Base-by-base conservation (phyloP, 176 grass and related monocot species). In the Carex littledalei region DNA sequence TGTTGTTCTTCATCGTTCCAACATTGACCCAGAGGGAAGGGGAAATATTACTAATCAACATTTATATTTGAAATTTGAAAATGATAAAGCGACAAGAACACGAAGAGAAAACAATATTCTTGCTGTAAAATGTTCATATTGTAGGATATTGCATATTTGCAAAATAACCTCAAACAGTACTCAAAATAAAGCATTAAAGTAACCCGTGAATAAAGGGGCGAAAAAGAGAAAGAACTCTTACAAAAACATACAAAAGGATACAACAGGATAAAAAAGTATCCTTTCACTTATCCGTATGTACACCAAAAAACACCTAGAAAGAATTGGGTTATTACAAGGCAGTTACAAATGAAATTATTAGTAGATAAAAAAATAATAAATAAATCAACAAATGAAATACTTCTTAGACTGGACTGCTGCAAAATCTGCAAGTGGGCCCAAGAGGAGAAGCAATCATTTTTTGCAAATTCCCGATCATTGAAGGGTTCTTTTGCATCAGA, bases 201-300 rank as follows among this genome's bases (percentile, higher is more conserved):
- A 77, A 77, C n/a, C 20, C 22, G 12, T 39, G 22, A 9, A 57
- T 34, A 57, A 55, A 21, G 60, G 6, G 5, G 7, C 8, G 54
- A 31, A 78, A 56, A 17, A 31, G 43, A 9, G 60, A 59, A 2
- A 60, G 57, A n/a, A 60, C 18, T 50, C 70, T 49, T 75, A 54
- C 72, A 52, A 29, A 29, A 15, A 76, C 72, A 50, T 31, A 76
- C 49, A 78, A 78, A 78, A 78, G 62, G 64, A 83, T 69, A 83
- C 81, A 81, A 81, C 31, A 64, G 24, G 61, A 83, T 63, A 83
- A 83, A 50, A 65, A 34, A 31, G 20, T 83, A 83, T 83, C 39
- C 63, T 58, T 84, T 84, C 70, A 79, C 65, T 85, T 62, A 17
- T 82, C 63, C 82, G 15, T 91, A 86, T 93, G 58, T 90, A 86